Percentiles rank a stretch among this genome's conserved stretches.
Evolutionary conservation across 305 asterid species (phyloP).

Genomic region (Ajuga reptans): DNA sequence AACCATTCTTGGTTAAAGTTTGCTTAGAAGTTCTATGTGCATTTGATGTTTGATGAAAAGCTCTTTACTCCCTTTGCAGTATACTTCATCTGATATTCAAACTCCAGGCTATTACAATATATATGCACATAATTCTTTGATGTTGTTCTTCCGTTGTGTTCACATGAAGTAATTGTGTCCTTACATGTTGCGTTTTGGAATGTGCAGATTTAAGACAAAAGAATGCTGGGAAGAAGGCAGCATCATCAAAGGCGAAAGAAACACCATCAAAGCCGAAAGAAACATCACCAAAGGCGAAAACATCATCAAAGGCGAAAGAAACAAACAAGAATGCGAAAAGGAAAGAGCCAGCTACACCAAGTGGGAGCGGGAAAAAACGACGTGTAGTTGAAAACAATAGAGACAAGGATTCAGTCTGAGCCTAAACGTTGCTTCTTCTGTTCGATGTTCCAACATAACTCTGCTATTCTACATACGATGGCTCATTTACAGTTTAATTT

Average conservation of each 20-base stretch:
- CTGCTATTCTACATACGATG: background rate
- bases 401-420: conserved; percentile 30
- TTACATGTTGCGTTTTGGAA: background rate
- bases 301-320: conserved; percentile 38
- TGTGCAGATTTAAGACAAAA: conserved; percentile 48
- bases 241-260: conserved; percentile 37
- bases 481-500: background rate
- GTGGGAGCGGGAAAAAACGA: conserved; percentile 30
- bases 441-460: background rate
- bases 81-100: background rate
- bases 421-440: conserved; percentile 8
- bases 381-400: conserved; percentile 34
- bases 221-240: conserved; percentile 27
- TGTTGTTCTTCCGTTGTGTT: background rate
- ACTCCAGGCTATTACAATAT: background rate
- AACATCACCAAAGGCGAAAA: background rate
- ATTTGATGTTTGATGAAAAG: conserved; percentile 1
- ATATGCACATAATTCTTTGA: background rate
- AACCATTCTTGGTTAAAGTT: background rate
- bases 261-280: background rate
- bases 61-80: background rate
- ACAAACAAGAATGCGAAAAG: conserved; percentile 43
- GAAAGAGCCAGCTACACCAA: conserved; percentile 48
- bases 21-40: background rate
- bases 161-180: background rate